phyloP scores from a whole-genome alignment of 2,329 filamentous ascomycete species.

The Dryadomyces quercus-mongolicae region DNA sequence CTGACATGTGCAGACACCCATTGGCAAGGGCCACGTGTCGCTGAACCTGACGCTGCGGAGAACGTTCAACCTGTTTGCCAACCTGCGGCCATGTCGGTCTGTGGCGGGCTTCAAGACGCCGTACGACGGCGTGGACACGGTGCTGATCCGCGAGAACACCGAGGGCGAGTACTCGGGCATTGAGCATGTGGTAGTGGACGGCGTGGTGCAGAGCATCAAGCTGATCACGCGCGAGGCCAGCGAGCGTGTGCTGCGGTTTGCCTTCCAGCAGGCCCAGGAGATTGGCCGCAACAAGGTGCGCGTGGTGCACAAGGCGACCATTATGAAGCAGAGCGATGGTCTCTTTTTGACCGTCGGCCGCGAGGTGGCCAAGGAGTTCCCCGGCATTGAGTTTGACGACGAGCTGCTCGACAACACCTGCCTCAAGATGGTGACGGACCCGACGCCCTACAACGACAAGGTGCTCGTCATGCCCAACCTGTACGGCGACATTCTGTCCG shows the following conservation, averaged over 20 bases:
- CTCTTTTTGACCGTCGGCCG: conserved; percentile 85
- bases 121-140: conserved; percentile 93
- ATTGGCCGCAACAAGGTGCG: conserved; percentile 95
- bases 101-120: conserved; percentile 97
- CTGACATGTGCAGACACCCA: conserved; percentile 53
- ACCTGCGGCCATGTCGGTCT: conserved; percentile 93
- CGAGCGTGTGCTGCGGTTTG: conserved; percentile 91
- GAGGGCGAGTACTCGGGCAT: conserved; percentile 99
- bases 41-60: conserved; percentile 96
- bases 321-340: conserved; percentile 99
- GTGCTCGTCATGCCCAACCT: conserved; percentile 97
- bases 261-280: conserved; percentile 93
- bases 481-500: conserved; percentile 98
- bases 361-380: conserved; percentile 89
- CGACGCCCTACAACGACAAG: conserved; percentile 96
- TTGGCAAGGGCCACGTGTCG: conserved; percentile 98
- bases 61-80: conserved; percentile 99
- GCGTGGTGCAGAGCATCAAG: conserved; percentile 98
- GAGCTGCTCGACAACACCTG: conserved; percentile 99
- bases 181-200: conserved; percentile 95
- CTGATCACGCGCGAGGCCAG: conserved; percentile 92
- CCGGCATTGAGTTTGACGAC: conserved; percentile 88
- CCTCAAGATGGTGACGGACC: conserved; percentile 97
- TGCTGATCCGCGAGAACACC: conserved; percentile 98
- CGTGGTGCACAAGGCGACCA: conserved; percentile 98